Percentiles rank a stretch among this genome's conserved stretches.
Conservation (phyloP, 495 filamentous ascomycete species). For the Amniculicola lignicola region DNA sequence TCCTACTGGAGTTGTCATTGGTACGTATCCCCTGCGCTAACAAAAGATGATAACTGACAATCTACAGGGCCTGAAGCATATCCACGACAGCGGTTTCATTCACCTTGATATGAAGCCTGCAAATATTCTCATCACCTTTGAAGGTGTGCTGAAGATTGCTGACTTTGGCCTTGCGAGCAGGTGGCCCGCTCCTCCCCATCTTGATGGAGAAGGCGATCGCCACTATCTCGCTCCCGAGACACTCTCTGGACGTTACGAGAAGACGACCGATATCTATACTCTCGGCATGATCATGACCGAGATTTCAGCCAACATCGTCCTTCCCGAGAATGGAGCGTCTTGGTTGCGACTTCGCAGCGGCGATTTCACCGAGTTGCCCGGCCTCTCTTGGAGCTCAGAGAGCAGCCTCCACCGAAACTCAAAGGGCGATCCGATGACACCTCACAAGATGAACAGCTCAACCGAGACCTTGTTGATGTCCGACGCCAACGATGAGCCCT, state of each 20-base stretch:
- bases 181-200: conserved; percentile 69
- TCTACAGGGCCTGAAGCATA: conserved; percentile 73
- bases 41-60: conserved; percentile 1
- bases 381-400: conserved; percentile 73
- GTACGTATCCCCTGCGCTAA: conserved; percentile 51
- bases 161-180: conserved; percentile 91
- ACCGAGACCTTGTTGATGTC: conserved; percentile 20
- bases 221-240: conserved; percentile 95
- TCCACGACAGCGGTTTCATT: conserved; percentile 83
- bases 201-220: conserved; percentile 91
- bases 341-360: conserved; percentile 86
- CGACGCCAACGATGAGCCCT: conserved; percentile 9
- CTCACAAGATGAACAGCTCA: conserved; percentile 6
- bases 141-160: conserved; percentile 88
- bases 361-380: conserved; percentile 81
- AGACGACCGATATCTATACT: conserved; percentile 88
- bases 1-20: conserved; percentile 75
- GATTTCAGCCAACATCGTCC: conserved; percentile 83
- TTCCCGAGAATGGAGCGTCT: conserved; percentile 84
- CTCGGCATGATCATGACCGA: conserved; percentile 92
- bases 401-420: conserved; percentile 68
- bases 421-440: conserved; percentile 60
- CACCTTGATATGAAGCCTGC: conserved; percentile 95
- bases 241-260: conserved; percentile 76
- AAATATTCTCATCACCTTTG: conserved; percentile 86